phyloP scores from a whole-genome alignment of 2,329 filamentous ascomycete genomes.

The Colletotrichum tanaceti region DNA sequence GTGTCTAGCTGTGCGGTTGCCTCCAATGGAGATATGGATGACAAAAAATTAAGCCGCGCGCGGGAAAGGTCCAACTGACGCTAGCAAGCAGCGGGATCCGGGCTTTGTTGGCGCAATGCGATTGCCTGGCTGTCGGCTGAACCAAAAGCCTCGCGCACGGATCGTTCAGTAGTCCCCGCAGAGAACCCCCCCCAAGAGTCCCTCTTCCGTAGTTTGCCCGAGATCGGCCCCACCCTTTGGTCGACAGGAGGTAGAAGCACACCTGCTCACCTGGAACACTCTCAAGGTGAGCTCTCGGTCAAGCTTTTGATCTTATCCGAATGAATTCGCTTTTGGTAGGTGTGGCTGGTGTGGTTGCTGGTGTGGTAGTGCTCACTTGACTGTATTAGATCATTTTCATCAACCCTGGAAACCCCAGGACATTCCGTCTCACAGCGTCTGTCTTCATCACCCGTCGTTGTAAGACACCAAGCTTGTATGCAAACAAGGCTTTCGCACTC shows the following conservation, averaged over 20 bases:
- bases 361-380: background rate
- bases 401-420: background rate
- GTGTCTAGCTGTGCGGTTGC: constrained; percentile 27
- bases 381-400: background rate
- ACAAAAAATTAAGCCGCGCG: constrained; percentile 39
- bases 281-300: constrained; percentile 12
- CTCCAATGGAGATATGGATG: constrained; percentile 31
- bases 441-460: background rate
- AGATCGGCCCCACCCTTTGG: constrained; percentile 23
- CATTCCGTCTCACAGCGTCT: background rate
- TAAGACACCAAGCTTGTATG: background rate
- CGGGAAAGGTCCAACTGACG: constrained; percentile 35
- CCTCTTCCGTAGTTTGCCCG: constrained; percentile 36
- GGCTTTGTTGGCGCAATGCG: constrained; percentile 39
- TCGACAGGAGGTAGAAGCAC: too few species aligned
- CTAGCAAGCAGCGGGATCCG: constrained; percentile 35
- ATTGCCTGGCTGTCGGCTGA: constrained; percentile 33
- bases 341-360: too few species aligned
- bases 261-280: background rate
- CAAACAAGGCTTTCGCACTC: background rate
- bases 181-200: background rate
- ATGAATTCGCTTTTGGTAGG: too few species aligned
- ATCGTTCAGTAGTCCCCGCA: constrained; percentile 11
- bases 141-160: constrained; percentile 35
- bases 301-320: background rate